These are phyloP conservation scores for Canavalia gladiata DNA, from an alignment of 306 rosid species.

Conservation along the genomic window DNA sequence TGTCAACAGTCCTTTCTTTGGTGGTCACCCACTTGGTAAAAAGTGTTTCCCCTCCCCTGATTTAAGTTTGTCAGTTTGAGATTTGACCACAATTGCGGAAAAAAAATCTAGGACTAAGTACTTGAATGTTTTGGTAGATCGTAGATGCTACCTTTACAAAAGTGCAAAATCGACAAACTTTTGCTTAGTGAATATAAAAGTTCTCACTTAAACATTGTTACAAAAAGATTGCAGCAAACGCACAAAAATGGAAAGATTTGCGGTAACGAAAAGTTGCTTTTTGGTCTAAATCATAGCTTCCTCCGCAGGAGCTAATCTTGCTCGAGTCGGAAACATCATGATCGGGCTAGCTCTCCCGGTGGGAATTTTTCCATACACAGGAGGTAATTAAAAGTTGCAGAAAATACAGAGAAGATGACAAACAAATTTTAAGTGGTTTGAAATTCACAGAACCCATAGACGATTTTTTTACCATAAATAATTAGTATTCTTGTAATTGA, in stretches of 20 bases:
- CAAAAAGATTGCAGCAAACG: neutral
- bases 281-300: too few relatives aligned
- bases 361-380: too few relatives aligned
- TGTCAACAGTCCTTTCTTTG: neutral
- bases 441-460: neutral
- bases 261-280: neutral
- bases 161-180: neutral
- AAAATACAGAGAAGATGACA: neutral
- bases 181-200: neutral
- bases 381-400: neutral
- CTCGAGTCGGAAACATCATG: too few relatives aligned
- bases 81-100: neutral
- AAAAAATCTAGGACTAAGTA: neutral
- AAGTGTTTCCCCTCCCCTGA: slow-evolving; percentile 17
- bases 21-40: neutral
- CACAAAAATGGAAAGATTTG: slow-evolving; percentile 4
- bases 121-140: neutral
- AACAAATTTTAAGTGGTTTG: neutral
- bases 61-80: slow-evolving; percentile 1
- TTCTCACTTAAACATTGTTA: neutral
- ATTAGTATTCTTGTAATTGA: slow-evolving; percentile 4
- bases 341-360: too few relatives aligned
- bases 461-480: neutral
- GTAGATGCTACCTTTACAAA: neutral
- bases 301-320: too few relatives aligned